These are phyloP conservation scores for Stygiomarasmius scandens DNA, from an alignment of 1,284 basidiomycete species.

Conservation along the genomic window DNA sequence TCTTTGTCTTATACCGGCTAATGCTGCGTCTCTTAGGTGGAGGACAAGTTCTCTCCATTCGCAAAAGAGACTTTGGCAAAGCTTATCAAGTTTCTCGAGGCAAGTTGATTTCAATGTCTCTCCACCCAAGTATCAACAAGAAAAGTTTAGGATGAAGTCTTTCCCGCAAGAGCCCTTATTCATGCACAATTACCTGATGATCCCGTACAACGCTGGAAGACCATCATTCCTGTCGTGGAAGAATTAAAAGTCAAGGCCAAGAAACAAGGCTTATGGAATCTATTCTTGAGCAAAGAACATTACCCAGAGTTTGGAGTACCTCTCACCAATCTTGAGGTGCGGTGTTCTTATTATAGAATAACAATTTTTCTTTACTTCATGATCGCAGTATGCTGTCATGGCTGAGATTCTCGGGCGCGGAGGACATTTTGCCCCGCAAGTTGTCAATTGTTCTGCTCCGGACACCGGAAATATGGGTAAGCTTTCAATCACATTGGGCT, in stretches of 20 bases:
- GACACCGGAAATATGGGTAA: slow-evolving; percentile 96
- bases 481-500: no score
- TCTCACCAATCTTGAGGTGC: slow-evolving; percentile 88
- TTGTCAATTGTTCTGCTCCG: slow-evolving; percentile 91
- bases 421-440: slow-evolving; percentile 82
- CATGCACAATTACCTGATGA: slow-evolving; percentile 85
- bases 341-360: slow-evolving; percentile 9
- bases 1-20: slow-evolving; percentile 11
- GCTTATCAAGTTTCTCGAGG: slow-evolving; percentile 86
- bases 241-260: slow-evolving; percentile 90
- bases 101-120: slow-evolving; percentile 34
- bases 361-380: neutral
- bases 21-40: slow-evolving; percentile 57
- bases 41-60: slow-evolving; percentile 88
- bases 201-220: slow-evolving; percentile 80
- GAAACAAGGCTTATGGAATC: slow-evolving; percentile 91
- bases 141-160: slow-evolving; percentile 76
- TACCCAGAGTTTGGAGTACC: slow-evolving; percentile 90
- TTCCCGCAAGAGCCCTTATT: slow-evolving; percentile 79
- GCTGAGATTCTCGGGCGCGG: slow-evolving; percentile 91
- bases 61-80: slow-evolving; percentile 87
- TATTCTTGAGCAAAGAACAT: slow-evolving; percentile 93
- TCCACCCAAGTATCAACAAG: neutral
- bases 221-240: slow-evolving; percentile 79
- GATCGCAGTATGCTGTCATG: slow-evolving; percentile 97